phyloP scores from a whole-genome alignment of 495 filamentous ascomycete genomes.

The Trichoderma asperelloides region DNA sequence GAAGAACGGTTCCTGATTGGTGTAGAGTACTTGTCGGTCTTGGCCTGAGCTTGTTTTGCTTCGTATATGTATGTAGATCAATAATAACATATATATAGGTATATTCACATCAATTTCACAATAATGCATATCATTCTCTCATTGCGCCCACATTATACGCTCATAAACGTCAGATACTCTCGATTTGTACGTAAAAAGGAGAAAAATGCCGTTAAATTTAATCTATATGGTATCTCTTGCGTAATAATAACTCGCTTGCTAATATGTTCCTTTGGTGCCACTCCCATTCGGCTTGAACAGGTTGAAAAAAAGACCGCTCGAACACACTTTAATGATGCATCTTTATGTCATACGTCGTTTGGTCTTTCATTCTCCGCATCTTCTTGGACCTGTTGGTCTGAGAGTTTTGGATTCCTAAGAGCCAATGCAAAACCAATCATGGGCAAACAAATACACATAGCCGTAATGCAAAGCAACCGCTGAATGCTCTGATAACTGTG shows the following conservation, averaged over 20 bases:
- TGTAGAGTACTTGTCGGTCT: too few relatives aligned
- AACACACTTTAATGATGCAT: neutral
- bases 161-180: neutral
- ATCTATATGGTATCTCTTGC: constrained; percentile 1
- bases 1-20: too few relatives aligned
- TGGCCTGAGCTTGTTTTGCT: too few relatives aligned
- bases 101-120: neutral
- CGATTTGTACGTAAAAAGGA: neutral
- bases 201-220: neutral
- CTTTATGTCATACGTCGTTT: neutral
- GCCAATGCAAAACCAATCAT: constrained; percentile 11
- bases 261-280: neutral
- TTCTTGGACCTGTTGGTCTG: constrained; percentile 8
- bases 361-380: neutral
- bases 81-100: neutral
- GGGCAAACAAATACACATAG: constrained; percentile 8
- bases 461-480: constrained; percentile 9
- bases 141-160: neutral
- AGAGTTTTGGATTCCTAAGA: constrained; percentile 2
- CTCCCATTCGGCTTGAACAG: neutral
- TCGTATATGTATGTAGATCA: neutral
- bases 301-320: neutral
- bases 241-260: neutral
- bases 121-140: too few relatives aligned
- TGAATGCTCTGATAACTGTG: constrained; percentile 6